Conservation (phyloP, 371 early-diverging fungal genomes). For the Vairimorpha necatrix region DNA sequence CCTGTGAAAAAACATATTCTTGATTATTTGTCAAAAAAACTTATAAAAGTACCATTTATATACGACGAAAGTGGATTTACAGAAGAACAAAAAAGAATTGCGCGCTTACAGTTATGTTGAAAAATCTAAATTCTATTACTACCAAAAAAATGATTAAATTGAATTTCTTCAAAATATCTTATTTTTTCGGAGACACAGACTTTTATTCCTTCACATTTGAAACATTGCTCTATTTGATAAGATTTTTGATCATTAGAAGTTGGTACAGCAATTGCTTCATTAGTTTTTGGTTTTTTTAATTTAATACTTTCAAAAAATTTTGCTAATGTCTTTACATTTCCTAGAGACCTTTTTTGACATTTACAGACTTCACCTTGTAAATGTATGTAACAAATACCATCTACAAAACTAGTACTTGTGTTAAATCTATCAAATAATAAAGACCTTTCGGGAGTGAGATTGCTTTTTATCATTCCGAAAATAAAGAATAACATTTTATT, state of each 20-base stretch:
- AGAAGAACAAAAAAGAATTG: slow-evolving; percentile 11
- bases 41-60: slow-evolving; percentile 12
- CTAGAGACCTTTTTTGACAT: background rate
- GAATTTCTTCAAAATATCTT: slow-evolving; percentile 1
- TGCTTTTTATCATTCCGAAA: background rate
- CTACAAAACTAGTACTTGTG: background rate
- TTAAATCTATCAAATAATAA: slow-evolving; percentile 7
- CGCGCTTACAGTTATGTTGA: slow-evolving; percentile 13
- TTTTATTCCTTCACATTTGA: background rate
- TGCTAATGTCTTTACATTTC: background rate
- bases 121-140: background rate
- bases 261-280: background rate
- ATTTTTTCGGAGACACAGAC: background rate
- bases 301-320: background rate
- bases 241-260: background rate
- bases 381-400: slow-evolving; percentile 8
- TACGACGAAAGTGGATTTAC: slow-evolving; percentile 18
- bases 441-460: too few relatives aligned
- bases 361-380: background rate
- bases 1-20: background rate
- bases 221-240: background rate
- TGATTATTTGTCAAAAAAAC: background rate
- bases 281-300: background rate
- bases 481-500: background rate
- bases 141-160: background rate